Percentiles rank a stretch among this genome's conserved stretches.
Evolutionary conservation across 305 asterid genomes (phyloP).

Genomic region (Fraxinus albicans): DNA sequence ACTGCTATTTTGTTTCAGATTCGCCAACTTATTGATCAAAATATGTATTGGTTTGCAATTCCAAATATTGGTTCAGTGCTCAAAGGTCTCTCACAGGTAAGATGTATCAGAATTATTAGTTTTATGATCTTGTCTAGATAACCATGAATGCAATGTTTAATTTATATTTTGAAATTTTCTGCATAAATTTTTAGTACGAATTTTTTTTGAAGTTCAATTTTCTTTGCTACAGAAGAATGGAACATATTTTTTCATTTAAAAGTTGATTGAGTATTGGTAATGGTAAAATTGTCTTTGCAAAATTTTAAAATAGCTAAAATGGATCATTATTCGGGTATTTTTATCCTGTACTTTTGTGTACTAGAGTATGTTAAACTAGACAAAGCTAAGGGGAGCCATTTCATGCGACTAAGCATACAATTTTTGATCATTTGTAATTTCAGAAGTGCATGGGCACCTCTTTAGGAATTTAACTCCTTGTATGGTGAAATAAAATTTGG

Average conservation of each 20-base stretch:
- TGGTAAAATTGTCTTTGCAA: neutral
- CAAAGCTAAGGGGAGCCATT: neutral
- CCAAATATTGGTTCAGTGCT: conserved; percentile 94
- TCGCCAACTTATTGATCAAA: conserved; percentile 86
- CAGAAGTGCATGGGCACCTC: neutral
- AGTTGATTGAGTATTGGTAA: neutral
- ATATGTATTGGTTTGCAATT: conserved; percentile 98
- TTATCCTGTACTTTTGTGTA: neutral
- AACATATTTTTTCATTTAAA: neutral
- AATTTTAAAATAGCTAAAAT: neutral
- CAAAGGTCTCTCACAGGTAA: conserved; percentile 92
- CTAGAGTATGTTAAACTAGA: neutral
- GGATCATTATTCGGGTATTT: neutral
- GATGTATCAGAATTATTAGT: neutral
- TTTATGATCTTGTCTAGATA: neutral
- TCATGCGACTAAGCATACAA: neutral
- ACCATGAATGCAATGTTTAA: neutral
- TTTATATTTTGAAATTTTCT: conserved; percentile 5
- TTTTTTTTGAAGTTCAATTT: neutral
- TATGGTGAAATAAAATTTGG: neutral
- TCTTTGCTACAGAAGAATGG: neutral
- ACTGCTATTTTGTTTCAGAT: conserved; percentile 51
- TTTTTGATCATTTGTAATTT: neutral
- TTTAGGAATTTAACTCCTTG: neutral
- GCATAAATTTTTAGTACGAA: neutral